Evolutionary conservation across 345 rosid genomes (phyloP).

Genomic region (Populus deltoides): DNA sequence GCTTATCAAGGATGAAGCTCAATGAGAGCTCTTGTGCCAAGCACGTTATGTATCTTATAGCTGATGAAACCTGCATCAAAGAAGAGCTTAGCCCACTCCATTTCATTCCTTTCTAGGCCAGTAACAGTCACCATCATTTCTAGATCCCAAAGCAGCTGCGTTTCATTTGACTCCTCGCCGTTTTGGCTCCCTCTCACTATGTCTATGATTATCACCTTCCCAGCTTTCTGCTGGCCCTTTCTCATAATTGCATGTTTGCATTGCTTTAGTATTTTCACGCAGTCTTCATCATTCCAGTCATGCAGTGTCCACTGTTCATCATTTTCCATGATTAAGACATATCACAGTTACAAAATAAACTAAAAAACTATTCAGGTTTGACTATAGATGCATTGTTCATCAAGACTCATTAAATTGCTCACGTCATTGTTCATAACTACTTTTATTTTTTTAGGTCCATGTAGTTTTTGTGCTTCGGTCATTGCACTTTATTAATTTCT

Average conservation of each 20-base stretch:
- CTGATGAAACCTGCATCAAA: slow-evolving; percentile 23
- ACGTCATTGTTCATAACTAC: no score
- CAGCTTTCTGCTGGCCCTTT: background rate
- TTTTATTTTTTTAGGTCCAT: no score
- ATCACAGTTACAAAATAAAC: no score
- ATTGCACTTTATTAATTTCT: no score
- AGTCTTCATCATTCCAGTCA: background rate
- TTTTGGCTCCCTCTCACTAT: background rate
- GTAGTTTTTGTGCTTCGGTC: no score
- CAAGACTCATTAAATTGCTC: no score
- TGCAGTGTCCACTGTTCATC: slow-evolving; percentile 1
- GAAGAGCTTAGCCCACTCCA: slow-evolving; percentile 34
- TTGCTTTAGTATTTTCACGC: background rate
- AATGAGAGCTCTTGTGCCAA: slow-evolving; percentile 26
- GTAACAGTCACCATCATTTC: background rate
- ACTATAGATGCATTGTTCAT: no score
- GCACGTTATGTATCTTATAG: slow-evolving; percentile 16
- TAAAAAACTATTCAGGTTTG: no score
- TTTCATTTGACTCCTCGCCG: background rate
- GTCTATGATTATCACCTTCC: slow-evolving; percentile 7
- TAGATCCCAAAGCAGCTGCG: slow-evolving; percentile 22
- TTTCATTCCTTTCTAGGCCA: slow-evolving; percentile 22
- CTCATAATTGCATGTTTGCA: slow-evolving; percentile 1
- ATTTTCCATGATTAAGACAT: background rate
- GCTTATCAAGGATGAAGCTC: slow-evolving; percentile 25